Evolutionary conservation across 2,329 filamentous ascomycete genomes (phyloP), one percentile per base, ranked within the genome.

Genomic region (Chrysoporthe deuterocubensis): DNA sequence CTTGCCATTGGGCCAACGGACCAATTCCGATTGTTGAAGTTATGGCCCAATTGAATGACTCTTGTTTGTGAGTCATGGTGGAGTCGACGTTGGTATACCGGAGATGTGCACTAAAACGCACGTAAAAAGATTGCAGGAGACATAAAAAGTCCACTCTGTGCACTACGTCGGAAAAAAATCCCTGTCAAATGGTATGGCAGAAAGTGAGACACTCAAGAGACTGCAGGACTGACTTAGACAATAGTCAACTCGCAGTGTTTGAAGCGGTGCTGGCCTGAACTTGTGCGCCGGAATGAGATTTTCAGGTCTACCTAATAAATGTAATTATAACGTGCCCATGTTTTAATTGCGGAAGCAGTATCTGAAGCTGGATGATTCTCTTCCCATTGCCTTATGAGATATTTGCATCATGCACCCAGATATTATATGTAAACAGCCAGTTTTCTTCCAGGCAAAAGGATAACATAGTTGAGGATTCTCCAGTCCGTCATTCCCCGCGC

Each of bases 1-100:
- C 75, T 77, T 77, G 76, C 71, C 76, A 77, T 74, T 74, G 72
- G 72, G 72, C 74, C 74, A 75, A 66, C 62, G 56, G 70, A 65
- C 68, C 71, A 8, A 5, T 34, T 50, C 2, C 1, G 37, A 61
- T 21, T 46, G 58, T 46, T 61, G 21, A 46, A 34, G 26, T 16
- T 11, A 13, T n/a, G n/a, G 2, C 14, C 3, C 11, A 9, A 32
- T 11, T 16, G 2, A 32, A 61, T 58, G 34, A 21, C 34, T 58
- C 56, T 54, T 32, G 13, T 34, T 2, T 34, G 50, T 34, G 42
- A 40, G 9, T 8, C 4, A 18, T 2, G 37, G 34, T 58, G 56
- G 54, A 58, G 56, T 21, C 34, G 34, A 21, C 32, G n/a, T 16
- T 21, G 37, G 37, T 7, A 40, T 40, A 40, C 37, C 37, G 37